Base-by-base conservation (phyloP, 768 basidiomycete species). In the Leccinum arenicola region DNA sequence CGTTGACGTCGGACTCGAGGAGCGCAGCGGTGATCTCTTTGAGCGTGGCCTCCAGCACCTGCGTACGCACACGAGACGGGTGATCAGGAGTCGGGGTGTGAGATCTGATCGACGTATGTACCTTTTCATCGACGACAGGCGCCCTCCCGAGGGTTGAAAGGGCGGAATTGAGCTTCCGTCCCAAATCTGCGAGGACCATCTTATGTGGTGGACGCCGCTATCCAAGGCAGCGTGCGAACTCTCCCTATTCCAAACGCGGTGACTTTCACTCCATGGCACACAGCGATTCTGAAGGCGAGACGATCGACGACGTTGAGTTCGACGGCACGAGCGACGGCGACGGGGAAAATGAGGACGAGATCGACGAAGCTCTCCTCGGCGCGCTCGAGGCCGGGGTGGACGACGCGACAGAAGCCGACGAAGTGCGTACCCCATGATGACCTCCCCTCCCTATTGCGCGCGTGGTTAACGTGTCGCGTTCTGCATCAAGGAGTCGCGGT, bases 131-230 rank as follows among this genome's bases (percentile, higher is more conserved):
- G 48, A 98, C 84, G 54, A 96, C 80, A 0, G 94, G 82, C 4
- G 89, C 89, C 64, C 89, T 84, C 67, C 88, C 91, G 60, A 98
- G 85, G 36, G 95, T 91, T 15, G 90, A 89, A 54, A 99, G 83
- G 52, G 97, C 96, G 59, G 90, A 87, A 75, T 97, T 97, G 74
- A 99, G 89, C 69, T 87, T 90, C 62, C 91, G 84, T 61, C 96
- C 97, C 57, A 99, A 81, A 80, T 98, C 97, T 64, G 92, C 90
- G 68, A 99, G 82, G 71, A 99, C 97, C 97, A 98, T 97, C 67
- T 14, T 19, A 48, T 23, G 21, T 38, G 10, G 64, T 77, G 71
- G 65, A 70, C 52, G 56, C 64, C 43, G 61, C 23, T 45, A 53
- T 45, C 25, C 58, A 50, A 61, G 58, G 47, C 35, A 60, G 56